Evolutionary conservation across 805 yeast species (phyloP).

Genomic region (Suhomyces vadensis): DNA sequence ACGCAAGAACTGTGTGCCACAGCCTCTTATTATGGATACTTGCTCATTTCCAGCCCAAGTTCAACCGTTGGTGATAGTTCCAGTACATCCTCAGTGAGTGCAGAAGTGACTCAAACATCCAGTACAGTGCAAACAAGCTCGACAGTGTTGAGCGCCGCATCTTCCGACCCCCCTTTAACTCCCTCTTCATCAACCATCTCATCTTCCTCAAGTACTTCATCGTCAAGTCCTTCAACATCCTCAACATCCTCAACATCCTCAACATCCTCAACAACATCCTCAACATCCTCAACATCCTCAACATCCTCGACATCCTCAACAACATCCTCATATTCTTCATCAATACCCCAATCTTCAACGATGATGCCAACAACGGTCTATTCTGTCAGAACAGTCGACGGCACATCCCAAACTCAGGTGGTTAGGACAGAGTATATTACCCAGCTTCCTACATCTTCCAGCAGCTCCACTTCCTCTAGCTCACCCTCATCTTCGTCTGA

Average conservation of each 20-base stretch:
- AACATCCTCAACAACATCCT: constrained; percentile 11
- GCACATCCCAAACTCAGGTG: constrained; percentile 22
- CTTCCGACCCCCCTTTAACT: too few species aligned
- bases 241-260: background rate
- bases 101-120: constrained; percentile 10
- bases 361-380: constrained; percentile 23
- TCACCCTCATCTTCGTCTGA: constrained; percentile 9
- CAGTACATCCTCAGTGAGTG: constrained; percentile 13
- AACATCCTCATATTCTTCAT: constrained; percentile 16
- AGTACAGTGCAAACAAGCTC: too few species aligned
- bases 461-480: constrained; percentile 7
- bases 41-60: constrained; percentile 28
- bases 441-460: constrained; percentile 12
- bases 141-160: too few species aligned
- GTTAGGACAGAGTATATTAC: constrained; percentile 26
- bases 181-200: background rate
- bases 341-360: constrained; percentile 20
- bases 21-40: constrained; percentile 54
- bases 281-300: constrained; percentile 21
- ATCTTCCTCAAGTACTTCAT: background rate
- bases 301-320: constrained; percentile 7
- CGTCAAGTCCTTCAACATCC: background rate
- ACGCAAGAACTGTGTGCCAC: constrained; percentile 44
- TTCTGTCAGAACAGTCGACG: constrained; percentile 23
- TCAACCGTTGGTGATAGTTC: constrained; percentile 6